A percentile compares a stretch with the other conserved stretches of the same genome.
Evolutionary conservation across 768 basidiomycete genomes (phyloP).

Genomic region (Gymnopilus junonius): DNA sequence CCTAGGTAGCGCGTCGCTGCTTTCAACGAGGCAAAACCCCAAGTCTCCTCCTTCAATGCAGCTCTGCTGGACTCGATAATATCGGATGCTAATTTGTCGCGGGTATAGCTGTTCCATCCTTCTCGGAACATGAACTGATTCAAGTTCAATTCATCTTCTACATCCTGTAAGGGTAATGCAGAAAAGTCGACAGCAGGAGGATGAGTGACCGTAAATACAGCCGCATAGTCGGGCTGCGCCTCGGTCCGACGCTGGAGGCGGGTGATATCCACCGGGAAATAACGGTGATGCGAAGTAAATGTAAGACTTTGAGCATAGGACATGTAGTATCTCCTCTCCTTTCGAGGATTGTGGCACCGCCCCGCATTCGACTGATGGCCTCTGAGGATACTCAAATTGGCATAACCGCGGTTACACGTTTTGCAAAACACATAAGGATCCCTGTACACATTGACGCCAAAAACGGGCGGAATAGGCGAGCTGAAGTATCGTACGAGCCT

Average conservation of each 20-base stretch:
- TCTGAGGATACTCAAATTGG: not conserved
- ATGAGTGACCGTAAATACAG: not conserved
- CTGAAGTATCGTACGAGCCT: too few species aligned
- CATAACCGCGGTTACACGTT: constrained; percentile 3
- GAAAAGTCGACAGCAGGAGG: constrained; percentile 1
- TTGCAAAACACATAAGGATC: not conserved
- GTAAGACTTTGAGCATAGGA: constrained; percentile 3
- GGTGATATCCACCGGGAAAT: constrained; percentile 1
- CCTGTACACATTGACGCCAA: not conserved
- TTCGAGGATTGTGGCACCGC: not conserved
- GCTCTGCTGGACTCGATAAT: not conserved
- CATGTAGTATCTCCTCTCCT: not conserved
- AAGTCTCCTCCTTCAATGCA: not conserved
- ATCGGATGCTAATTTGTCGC: not conserved
- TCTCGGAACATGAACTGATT: constrained; percentile 6
- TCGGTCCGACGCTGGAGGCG: not conserved
- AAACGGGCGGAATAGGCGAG: constrained; percentile 1
- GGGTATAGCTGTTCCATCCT: constrained; percentile 6
- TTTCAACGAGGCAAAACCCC: not conserved
- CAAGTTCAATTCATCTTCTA: constrained; percentile 8
- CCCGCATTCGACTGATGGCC: not conserved
- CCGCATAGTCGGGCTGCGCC: not conserved
- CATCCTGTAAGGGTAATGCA: not conserved
- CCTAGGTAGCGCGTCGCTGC: not conserved
- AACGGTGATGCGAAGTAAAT: not conserved